Evolutionary conservation across 495 filamentous ascomycete species (phyloP), one percentile per base, ranked within the genome.

Genomic region (Tuber umbilicatum): DNA sequence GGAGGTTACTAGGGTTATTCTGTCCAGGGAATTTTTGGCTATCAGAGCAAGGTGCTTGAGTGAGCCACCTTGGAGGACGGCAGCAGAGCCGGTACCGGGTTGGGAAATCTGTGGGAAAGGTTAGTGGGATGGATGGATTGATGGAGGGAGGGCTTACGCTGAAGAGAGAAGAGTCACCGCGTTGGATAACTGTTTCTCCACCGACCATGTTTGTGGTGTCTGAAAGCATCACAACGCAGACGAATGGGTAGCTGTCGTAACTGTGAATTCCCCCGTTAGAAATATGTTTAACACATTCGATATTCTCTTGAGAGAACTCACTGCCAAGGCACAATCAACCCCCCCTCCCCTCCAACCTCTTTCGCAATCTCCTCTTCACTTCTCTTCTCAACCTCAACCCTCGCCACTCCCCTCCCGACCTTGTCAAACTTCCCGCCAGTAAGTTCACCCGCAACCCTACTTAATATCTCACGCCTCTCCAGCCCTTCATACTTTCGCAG

Each of bases 221-320:
- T 55, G 80, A 82, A 19, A 84, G 70, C 83, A 84, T 84, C 14
- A 81, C 37, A 1, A 84, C 83, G 69, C 78, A 83, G 23, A 84
- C 83, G 72, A 80, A 84, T 31, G 83, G 83, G 75, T 84, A 84
- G 19, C 81, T 84, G 74, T 84, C 83, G 42, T 83, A 74, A 73
- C 78, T 80, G 60, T 39, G 27, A 41, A 16, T 60, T 60, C n/a
- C n/a, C 6, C 6, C 6, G 23, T 75, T 37, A 42, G 38, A 69
- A 27, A 76, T 27, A 70, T 60, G 12, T 14, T 55, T 2, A 9
- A 17, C 12, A 5, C 38, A 17, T 12, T 55, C 64, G 50, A 69
- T 35, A 69, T 21, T n/a, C 60, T 16, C 1, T 50, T 68, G 17
- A 1, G 55, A 2, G 19, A 68, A 82, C 83, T 79, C 68, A 84